Conservation (phyloP, 192 early-diverging fungal species). For the Coemansia sp. region DNA sequence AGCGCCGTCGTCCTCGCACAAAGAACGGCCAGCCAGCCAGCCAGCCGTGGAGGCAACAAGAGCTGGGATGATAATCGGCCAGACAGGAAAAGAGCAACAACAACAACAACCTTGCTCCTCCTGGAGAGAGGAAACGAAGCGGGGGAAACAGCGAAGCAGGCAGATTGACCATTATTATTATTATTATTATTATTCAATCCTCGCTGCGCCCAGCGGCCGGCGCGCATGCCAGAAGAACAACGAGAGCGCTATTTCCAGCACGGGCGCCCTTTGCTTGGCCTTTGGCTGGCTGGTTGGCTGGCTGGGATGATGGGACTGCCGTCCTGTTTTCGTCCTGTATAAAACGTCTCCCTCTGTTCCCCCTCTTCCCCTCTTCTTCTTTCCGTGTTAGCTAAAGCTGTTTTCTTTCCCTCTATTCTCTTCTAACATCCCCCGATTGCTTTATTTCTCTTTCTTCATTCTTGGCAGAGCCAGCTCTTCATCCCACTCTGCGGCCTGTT, state of each 20-base stretch:
- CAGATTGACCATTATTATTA: constrained; percentile 9
- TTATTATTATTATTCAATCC: neutral
- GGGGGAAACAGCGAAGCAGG: too few species aligned
- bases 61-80: too few species aligned
- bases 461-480: neutral
- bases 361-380: constrained; percentile 1
- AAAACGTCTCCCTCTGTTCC: constrained; percentile 8
- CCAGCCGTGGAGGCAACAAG: too few species aligned
- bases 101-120: neutral
- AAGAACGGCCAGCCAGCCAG: too few species aligned
- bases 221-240: constrained; percentile 14
- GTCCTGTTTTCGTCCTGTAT: neutral
- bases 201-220: constrained; percentile 4
- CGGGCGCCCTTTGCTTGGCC: neutral
- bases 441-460: constrained; percentile 7
- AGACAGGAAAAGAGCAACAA: neutral
- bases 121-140: too few species aligned
- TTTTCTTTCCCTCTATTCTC: neutral
- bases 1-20: too few species aligned
- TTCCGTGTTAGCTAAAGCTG: neutral
- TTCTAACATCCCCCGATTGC: constrained; percentile 8
- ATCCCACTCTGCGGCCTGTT: neutral
- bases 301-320: constrained; percentile 6
- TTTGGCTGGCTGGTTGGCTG: neutral
- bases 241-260: neutral